These are phyloP conservation scores for Pythium rishiriense DNA, from an alignment of 352 stramenopile species.

Conservation along the genomic window DNA sequence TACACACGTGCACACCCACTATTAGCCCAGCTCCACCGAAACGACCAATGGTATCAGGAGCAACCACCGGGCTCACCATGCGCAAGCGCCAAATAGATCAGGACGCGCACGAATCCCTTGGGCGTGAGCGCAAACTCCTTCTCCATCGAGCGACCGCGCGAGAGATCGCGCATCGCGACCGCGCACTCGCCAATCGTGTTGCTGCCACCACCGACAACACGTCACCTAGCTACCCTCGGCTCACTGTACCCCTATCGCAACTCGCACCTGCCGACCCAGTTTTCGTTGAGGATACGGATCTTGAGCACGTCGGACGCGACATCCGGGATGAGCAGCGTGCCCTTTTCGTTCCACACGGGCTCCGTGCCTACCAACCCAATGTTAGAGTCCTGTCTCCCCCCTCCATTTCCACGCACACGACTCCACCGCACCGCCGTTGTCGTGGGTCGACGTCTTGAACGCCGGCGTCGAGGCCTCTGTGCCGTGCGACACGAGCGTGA, in stretches of 20 bases:
- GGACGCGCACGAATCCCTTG: constrained; percentile 66
- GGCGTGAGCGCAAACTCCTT: constrained; percentile 77
- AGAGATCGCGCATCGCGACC: constrained; percentile 67
- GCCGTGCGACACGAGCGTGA: constrained; percentile 57
- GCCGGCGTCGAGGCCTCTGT: constrained; percentile 49
- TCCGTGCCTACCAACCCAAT: constrained; percentile 37
- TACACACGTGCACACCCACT: constrained; percentile 18
- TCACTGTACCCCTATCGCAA: not conserved
- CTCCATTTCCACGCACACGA: not conserved
- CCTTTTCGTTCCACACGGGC: constrained; percentile 78
- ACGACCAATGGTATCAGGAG: not conserved
- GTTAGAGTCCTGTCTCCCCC: not conserved
- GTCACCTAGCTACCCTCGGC: not conserved
- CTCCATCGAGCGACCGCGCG: constrained; percentile 72
- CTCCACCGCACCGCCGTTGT: constrained; percentile 53
- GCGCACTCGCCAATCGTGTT: constrained; percentile 73
- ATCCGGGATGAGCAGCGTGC: constrained; percentile 66
- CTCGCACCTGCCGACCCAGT: constrained; percentile 71
- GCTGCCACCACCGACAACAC: constrained; percentile 27
- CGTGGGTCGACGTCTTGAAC: constrained; percentile 75
- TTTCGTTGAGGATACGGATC: constrained; percentile 76
- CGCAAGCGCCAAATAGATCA: constrained; percentile 69
- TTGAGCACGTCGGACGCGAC: constrained; percentile 67
- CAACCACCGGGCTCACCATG: constrained; percentile 42
- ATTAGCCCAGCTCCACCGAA: not conserved